A percentile compares a stretch with the other conserved stretches of the same genome.
These are phyloP conservation scores for Aspergillus bridgeri DNA, from an alignment of 495 filamentous ascomycete genomes.

Conservation along the genomic window DNA sequence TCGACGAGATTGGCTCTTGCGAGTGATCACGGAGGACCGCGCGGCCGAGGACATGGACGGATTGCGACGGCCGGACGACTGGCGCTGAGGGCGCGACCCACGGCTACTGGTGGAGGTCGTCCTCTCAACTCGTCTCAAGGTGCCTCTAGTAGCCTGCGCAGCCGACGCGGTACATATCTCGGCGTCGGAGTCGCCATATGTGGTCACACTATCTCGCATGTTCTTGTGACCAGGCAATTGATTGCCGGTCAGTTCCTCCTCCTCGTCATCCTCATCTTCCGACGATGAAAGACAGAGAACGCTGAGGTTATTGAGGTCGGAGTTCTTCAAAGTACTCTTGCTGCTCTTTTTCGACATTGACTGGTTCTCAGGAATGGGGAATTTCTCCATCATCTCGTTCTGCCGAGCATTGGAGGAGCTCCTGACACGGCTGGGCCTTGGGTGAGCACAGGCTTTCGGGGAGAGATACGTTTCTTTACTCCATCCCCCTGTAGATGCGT, in stretches of 20 bases:
- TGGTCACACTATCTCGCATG: constrained; percentile 37
- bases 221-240: constrained; percentile 11
- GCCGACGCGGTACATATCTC: constrained; percentile 44
- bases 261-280: constrained; percentile 45
- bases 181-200: constrained; percentile 37
- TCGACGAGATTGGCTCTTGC: constrained; percentile 28
- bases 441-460: constrained; percentile 13
- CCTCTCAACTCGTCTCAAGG: constrained; percentile 28
- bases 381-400: constrained; percentile 15
- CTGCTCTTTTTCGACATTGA: constrained; percentile 39
- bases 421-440: constrained; percentile 5
- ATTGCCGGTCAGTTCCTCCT: constrained; percentile 13
- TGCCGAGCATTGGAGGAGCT: constrained; percentile 17
- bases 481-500: constrained; percentile 19
- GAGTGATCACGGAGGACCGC: constrained; percentile 23
- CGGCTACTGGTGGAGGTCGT: constrained; percentile 28
- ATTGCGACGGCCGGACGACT: constrained; percentile 14
- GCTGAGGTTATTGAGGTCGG: constrained; percentile 49
- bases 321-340: constrained; percentile 42
- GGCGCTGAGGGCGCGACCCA: constrained; percentile 23
- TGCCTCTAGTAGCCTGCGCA: constrained; percentile 30
- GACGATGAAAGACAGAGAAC: constrained; percentile 57
- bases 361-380: constrained; percentile 8
- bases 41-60: constrained; percentile 27
- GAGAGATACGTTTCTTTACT: constrained; percentile 24